Conservation (phyloP, 176 grass and related monocot species). For the Rhynchospora pubera region DNA sequence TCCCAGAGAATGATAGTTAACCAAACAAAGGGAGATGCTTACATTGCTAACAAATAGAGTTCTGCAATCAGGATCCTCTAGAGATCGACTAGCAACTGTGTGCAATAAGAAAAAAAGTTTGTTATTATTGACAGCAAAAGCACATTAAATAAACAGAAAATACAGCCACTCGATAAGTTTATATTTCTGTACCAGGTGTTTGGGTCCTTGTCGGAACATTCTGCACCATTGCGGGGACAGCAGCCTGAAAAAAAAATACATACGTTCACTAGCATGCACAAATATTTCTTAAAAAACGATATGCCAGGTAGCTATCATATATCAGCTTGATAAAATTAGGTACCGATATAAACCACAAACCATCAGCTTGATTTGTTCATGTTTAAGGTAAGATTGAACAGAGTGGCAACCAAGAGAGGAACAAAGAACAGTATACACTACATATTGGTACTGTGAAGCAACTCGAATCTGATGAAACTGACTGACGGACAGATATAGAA, state of each 20-base stretch:
- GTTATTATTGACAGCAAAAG: background rate
- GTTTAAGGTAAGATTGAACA: background rate
- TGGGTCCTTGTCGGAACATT: background rate
- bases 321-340: background rate
- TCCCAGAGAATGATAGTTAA: background rate
- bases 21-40: slow-evolving; percentile 9
- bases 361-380: background rate
- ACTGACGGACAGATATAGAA: background rate
- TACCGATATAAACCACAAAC: background rate
- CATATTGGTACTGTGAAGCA: background rate
- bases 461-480: background rate
- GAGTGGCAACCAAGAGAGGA: background rate
- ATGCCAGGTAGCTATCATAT: background rate
- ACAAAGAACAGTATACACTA: background rate
- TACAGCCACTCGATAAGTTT: background rate
- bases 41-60: slow-evolving; percentile 28
- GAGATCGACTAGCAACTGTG: slow-evolving; percentile 14
- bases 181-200: background rate
- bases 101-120: background rate
- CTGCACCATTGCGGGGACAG: slow-evolving; percentile 2
- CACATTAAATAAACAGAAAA: background rate
- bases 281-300: background rate
- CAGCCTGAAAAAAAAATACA: background rate
- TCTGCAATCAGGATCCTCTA: slow-evolving; percentile 23
- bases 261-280: background rate